A percentile compares a stretch with the other conserved stretches of the same genome.
These are phyloP conservation scores for Candida krabiensis DNA, from an alignment of 805 yeast genomes.

Conservation along the genomic window DNA sequence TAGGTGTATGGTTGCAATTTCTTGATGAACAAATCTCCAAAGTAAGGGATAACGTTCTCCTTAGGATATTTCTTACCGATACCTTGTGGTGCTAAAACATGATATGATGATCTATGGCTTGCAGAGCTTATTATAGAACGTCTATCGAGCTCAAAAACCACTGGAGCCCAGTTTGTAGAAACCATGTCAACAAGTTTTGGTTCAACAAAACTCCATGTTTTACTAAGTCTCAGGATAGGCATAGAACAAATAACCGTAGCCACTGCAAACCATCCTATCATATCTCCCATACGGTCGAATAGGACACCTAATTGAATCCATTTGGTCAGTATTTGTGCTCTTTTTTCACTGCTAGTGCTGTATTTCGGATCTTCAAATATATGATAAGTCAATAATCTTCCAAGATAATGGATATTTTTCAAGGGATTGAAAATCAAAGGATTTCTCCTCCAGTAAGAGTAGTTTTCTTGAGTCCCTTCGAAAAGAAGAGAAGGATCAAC, in stretches of 20 bases:
- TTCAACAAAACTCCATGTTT: constrained; percentile 74
- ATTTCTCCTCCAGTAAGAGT: constrained; percentile 51
- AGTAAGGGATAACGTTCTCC: constrained; percentile 80
- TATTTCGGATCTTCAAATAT: constrained; percentile 52
- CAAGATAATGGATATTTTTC: constrained; percentile 72
- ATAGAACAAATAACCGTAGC: constrained; percentile 80
- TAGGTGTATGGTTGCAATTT: constrained; percentile 33
- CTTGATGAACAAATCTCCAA: constrained; percentile 76
- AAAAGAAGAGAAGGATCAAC: constrained; percentile 74
- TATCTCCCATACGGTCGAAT: constrained; percentile 80
- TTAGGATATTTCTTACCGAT: constrained; percentile 76
- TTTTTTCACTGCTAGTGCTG: constrained; percentile 35
- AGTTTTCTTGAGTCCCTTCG: constrained; percentile 47
- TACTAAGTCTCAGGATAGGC: constrained; percentile 71
- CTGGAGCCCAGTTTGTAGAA: constrained; percentile 88
- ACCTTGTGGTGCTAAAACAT: constrained; percentile 85
- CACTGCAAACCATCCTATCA: constrained; percentile 92
- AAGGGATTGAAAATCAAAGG: constrained; percentile 76
- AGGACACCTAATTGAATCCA: constrained; percentile 86
- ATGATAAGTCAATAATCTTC: constrained; percentile 68
- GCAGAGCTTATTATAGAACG: constrained; percentile 61
- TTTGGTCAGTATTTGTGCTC: constrained; percentile 68
- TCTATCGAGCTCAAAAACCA: constrained; percentile 83
- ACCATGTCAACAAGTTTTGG: constrained; percentile 57
- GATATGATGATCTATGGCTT: constrained; percentile 58